A percentile compares a stretch with the other conserved stretches of the same genome.
Evolutionary conservation across 257 asterid species (phyloP).

Genomic region (Penstemon davidsonii): DNA sequence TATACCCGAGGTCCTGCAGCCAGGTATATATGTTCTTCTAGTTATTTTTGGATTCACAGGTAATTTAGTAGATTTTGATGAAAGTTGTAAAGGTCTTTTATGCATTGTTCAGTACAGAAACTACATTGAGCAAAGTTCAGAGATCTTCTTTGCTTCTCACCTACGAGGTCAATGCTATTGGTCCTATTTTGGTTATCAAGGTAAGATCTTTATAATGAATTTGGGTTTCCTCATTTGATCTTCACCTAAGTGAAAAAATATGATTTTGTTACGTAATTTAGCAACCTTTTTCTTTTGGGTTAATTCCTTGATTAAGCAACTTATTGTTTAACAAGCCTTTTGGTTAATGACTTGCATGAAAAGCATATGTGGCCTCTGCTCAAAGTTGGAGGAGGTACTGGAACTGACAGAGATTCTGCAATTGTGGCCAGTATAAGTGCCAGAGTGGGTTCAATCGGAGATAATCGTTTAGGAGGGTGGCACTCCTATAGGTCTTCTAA

Average conservation of each 20-base stretch:
- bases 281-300: neutral
- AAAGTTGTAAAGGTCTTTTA: constrained; percentile 21
- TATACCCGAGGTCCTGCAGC: constrained; percentile 70
- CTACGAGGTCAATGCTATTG: constrained; percentile 87
- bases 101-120: constrained; percentile 70
- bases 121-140: constrained; percentile 84
- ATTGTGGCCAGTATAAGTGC: constrained; percentile 84
- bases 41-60: constrained; percentile 9
- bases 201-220: constrained; percentile 20
- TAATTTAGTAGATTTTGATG: neutral
- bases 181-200: constrained; percentile 81
- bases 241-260: no score
- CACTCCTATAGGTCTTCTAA: constrained; percentile 91
- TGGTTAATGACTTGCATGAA: constrained; percentile 30
- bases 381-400: constrained; percentile 74
- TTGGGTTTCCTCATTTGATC: no score
- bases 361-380: constrained; percentile 98
- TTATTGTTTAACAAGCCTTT: neutral
- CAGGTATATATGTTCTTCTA: constrained; percentile 53
- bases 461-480: constrained; percentile 92
- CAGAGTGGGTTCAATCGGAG: constrained; percentile 92
- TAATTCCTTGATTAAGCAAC: constrained; percentile 12
- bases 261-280: neutral
- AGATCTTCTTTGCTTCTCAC: constrained; percentile 75
- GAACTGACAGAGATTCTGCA: constrained; percentile 62